Base-by-base conservation (phyloP, 2,329 filamentous ascomycete genomes). In the Diplodia seriata region DNA sequence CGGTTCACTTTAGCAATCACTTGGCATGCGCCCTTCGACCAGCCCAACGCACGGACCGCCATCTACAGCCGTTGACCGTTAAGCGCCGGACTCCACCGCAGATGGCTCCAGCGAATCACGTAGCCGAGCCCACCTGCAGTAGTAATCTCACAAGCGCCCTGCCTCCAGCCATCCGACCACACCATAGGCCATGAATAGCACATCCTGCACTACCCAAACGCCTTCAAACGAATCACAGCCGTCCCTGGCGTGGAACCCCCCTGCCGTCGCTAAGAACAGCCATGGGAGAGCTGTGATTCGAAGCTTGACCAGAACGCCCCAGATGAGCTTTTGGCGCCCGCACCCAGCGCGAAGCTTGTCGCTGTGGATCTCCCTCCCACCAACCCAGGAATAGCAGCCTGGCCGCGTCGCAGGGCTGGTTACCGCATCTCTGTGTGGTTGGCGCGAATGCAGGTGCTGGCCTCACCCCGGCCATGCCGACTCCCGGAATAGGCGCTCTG, bases 141-240 rank as follows among this genome's bases (percentile, higher is more conserved):
- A 62, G 31, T 40, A 62, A 62, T 62, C 40, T 49, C 57, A 62
- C 57, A 62, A 62, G 57, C 57, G 57, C 57, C 57, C 57, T 62
- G 36, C 38, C 29, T 62, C 40, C 57, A 50, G 57, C 57, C 57
- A 62, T 36, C 57, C 57, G 57, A n/a, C 57, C 57, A 62, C 56
- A 47, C 56, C 56, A n/a, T 14, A 23, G 36, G 33, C 57, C 23
- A 49, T 49, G 54, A 62, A 62, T 62, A 62, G 57, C 43, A 33
- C 57, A 33, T 62, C 8, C 57, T 62, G 40, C 57, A 62, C 57
- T 26, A 33, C 15, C n/a, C 18, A 20, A 49, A 8, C 40, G n/a
- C 40, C 4, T 29, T 20, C 57, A 62, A 26, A 26, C 57, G 40
- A 62, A 62, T 62, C 57, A 62, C 12, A 49, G 40, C 15, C 15